Base-by-base conservation (phyloP, 768 basidiomycete species). In the Phanerochaete sordida region DNA sequence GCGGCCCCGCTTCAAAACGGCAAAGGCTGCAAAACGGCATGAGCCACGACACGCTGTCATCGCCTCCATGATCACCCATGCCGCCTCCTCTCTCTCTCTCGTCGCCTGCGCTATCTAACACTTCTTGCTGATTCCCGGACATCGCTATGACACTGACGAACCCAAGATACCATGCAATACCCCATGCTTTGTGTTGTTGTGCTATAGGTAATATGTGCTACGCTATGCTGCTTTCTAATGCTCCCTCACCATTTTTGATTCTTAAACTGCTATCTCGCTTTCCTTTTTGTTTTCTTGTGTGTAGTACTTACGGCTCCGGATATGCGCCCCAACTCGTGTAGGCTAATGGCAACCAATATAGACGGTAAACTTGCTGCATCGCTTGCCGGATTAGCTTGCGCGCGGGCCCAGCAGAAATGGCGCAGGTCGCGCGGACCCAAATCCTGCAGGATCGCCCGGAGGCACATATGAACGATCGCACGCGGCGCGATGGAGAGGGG, bases 11-110 rank as follows among this genome's bases (percentile, higher is more conserved):
- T 66, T 37, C 69, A 74, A 83, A 84, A 69, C 79, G 82, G 63
- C 81, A 78, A 65, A 82, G 84, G 65, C 72, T 80, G 61, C 77
- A 81, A 56, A 68, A 73, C 63, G 84, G 84, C 63, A 84, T 84
- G 63, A 81, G 81, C 58, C 70, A 71, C 19, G 62, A 33, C n/a
- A 64, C 58, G n/a, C 37, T 26, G n/a, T 37, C 48, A n/a, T 43
- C 47, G 45, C 47, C 35, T 49, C 39, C 39, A 47, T 24, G 43
- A 30, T 35, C 33, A n/a, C 7, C 9, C 9, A 24, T 48, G 47
- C 24, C 21, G 21, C 28, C 50, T 31, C 30, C 30, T 23, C 12
- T 48, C 24, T 6, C 19, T 48, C 47, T 48, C 7, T 35, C 33
- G 6, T 13, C 33, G 6, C 33, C 7, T 35, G 7, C 33, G 33